Conservation (phyloP, 1,284 basidiomycete genomes). For the Puccinia polysora region DNA sequence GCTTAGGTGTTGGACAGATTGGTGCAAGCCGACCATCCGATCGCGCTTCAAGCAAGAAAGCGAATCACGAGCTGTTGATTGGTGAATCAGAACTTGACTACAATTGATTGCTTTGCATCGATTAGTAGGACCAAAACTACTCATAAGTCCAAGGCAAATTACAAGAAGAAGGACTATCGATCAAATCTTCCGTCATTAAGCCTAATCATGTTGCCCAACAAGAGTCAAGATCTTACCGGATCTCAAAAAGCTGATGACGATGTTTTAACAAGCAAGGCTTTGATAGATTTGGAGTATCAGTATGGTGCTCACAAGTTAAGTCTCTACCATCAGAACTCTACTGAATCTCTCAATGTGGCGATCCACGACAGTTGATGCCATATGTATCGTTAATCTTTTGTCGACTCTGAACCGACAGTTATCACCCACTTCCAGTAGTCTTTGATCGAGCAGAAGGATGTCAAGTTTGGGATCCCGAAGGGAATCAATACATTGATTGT, state of each 20-base stretch:
- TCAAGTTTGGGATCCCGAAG: conserved; percentile 90
- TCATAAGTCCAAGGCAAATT: too few species aligned
- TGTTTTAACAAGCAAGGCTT: conserved; percentile 57
- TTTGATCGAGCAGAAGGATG: conserved; percentile 85
- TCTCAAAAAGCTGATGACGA: neutral
- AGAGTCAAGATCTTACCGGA: too few species aligned
- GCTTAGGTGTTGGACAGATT: too few species aligned
- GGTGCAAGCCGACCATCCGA: too few species aligned
- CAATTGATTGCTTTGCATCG: too few species aligned
- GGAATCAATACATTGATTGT: conserved; percentile 61
- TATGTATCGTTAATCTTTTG: neutral
- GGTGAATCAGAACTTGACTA: too few species aligned
- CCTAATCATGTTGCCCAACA: too few species aligned
- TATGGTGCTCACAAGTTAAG: conserved; percentile 79
- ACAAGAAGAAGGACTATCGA: too few species aligned
- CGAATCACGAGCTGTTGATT: too few species aligned
- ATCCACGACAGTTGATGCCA: neutral
- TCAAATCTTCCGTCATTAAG: too few species aligned
- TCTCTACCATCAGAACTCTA: neutral
- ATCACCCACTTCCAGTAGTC: conserved; percentile 90
- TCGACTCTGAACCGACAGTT: conserved; percentile 60
- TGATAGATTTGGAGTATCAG: conserved; percentile 76
- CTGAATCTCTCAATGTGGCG: neutral
- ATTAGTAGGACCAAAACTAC: too few species aligned
- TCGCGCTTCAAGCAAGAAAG: too few species aligned